Conservation (phyloP, 2,329 filamentous ascomycete genomes). For the Pezizomycotina sp. region DNA sequence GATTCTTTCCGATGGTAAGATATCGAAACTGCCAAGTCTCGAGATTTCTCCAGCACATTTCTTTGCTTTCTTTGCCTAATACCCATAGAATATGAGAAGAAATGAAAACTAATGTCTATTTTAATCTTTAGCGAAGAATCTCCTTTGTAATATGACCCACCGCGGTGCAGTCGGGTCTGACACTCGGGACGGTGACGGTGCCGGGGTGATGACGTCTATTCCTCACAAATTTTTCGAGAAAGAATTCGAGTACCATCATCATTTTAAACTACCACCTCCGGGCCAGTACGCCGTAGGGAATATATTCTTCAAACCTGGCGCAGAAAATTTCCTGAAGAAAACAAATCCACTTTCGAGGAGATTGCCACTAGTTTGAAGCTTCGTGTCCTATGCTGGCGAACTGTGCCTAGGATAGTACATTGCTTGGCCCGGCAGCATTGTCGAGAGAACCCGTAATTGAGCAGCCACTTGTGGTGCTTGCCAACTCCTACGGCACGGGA, state of each 20-base stretch:
- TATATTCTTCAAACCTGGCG: constrained; percentile 94
- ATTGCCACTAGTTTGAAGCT: constrained; percentile 75
- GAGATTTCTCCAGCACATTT: constrained; percentile 2
- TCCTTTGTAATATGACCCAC: constrained; percentile 99
- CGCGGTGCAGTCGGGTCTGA: constrained; percentile 95
- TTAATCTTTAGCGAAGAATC: constrained; percentile 51
- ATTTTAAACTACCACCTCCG: constrained; percentile 66
- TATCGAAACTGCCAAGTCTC: constrained; percentile 23
- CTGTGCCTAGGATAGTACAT: constrained; percentile 82
- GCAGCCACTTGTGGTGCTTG: constrained; percentile 85
- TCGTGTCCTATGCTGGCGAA: constrained; percentile 87
- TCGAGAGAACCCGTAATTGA: constrained; percentile 90
- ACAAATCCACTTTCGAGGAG: constrained; percentile 83
- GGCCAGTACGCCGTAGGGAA: constrained; percentile 97
- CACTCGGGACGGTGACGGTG: constrained; percentile 92
- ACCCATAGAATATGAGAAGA: background rate
- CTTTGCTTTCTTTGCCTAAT: background rate
- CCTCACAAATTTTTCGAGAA: constrained; percentile 97
- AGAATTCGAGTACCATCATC: constrained; percentile 86
- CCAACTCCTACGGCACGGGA: constrained; percentile 67
- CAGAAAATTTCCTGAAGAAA: constrained; percentile 77
- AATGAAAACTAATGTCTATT: constrained; percentile 27
- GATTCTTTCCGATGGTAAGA: constrained; percentile 93
- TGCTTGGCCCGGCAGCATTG: constrained; percentile 79
- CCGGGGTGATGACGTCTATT: constrained; percentile 98